Base-by-base conservation (phyloP, 2,329 filamentous ascomycete genomes). In the Thermoascus crustaceus region DNA sequence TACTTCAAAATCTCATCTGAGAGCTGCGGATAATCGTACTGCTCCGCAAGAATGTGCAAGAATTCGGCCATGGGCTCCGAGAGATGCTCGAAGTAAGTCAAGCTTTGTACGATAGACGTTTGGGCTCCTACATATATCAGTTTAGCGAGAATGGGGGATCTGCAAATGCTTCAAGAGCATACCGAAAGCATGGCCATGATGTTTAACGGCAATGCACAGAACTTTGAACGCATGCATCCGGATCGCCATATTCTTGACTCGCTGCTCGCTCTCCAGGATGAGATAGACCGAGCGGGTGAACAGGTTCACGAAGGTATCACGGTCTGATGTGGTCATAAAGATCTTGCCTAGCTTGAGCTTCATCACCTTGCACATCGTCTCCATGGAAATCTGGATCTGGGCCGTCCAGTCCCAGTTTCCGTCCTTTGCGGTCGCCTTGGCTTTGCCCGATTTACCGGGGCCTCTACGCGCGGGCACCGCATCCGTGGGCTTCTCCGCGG, bases 11-110 rank as follows among this genome's bases (percentile, higher is more conserved):
- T 85, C 56, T 98, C 91, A 57, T 95, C 91, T 4, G 87, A 82
- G 6, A 98, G 72, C 54, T 98, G 91, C 10, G 88, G 85, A 57
- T 96, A 94, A 63, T 98, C 91, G 65, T 96, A 98, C 66, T 95
- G 89, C 57, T 96, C 88, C 1, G 88, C 82, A 17, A 98, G 71
- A 52, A 96, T 98, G 51, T 96, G 86, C 4, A 98, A 68, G 51
- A 98, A 94, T 58, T 98, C 93, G 20, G 91, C 91, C 91, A 98
- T 98, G 1, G 91, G 91, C 55, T 98, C 91, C 0, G 91, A 89
- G n/a, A 98, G 68, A 61, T 98, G 91, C 63, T 98, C 91, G 52
- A 96, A 98, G 58, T 98, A 98, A 4, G 91, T 94, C 47, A 98
- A 67, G 55, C 91, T 96, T 60, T 98, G 91, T 36, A 96, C 88